These are phyloP conservation scores for Micractinium conductrix DNA, from an alignment of 139 green algal species.

Conservation along the genomic window DNA sequence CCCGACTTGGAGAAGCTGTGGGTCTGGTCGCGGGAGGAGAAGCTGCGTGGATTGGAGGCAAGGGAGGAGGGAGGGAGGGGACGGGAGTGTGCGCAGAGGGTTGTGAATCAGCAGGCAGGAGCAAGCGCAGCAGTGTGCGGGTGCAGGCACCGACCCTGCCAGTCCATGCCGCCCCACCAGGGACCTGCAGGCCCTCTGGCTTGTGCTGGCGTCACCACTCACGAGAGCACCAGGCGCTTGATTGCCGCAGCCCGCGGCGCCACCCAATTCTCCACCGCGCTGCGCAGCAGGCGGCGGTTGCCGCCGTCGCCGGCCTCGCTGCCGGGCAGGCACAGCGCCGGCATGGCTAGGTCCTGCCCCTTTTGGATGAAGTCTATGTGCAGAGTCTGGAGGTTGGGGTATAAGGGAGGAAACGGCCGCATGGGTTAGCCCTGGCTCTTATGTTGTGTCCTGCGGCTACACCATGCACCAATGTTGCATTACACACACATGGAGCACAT, in stretches of 20 bases:
- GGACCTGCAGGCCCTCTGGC: too few species aligned
- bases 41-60: conserved; percentile 12
- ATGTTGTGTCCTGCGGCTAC: too few species aligned
- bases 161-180: too few species aligned
- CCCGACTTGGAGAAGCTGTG: conserved; percentile 29
- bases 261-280: conserved; percentile 27
- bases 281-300: conserved; percentile 29
- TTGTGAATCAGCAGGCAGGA: background rate
- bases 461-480: too few species aligned
- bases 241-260: conserved; percentile 7
- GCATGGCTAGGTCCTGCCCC: background rate
- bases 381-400: background rate
- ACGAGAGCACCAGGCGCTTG: conserved; percentile 29
- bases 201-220: background rate
- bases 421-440: too few species aligned
- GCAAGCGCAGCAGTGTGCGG: background rate
- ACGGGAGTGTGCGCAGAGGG: too few species aligned
- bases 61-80: too few species aligned
- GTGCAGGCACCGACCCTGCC: background rate
- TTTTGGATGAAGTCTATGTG: conserved; percentile 31
- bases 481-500: too few species aligned
- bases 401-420: too few species aligned
- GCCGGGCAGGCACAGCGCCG: background rate
- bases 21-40: conserved; percentile 5
- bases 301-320: background rate